Conservation (phyloP, 169 alveolate genomes). For the Hammondia hammondi region DNA sequence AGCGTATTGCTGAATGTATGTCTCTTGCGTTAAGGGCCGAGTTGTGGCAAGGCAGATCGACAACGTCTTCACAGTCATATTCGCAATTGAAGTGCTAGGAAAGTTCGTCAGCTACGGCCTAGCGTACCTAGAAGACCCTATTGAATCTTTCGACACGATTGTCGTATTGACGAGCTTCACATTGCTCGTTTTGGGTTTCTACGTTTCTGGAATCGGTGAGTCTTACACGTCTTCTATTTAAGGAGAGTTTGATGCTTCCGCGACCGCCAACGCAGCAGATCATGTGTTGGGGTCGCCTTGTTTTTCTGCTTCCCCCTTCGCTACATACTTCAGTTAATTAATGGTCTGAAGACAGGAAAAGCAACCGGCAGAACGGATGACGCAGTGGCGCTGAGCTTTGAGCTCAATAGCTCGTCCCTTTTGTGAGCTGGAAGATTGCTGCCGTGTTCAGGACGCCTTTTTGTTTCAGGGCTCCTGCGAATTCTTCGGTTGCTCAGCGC, state of each 20-base stretch:
- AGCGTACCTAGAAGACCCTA: constrained; percentile 70
- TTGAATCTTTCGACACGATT: constrained; percentile 72
- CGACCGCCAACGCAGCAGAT: too few relatives aligned
- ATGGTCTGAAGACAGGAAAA: too few relatives aligned
- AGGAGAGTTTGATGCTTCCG: neutral
- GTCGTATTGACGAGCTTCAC: constrained; percentile 73
- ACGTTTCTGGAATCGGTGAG: constrained; percentile 16
- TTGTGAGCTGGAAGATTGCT: neutral
- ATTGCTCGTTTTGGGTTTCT: constrained; percentile 44
- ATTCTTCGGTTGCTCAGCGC: constrained; percentile 79
- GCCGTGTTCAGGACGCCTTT: neutral
- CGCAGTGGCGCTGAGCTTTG: too few relatives aligned
- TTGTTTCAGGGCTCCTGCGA: constrained; percentile 75
- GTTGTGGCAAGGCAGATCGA: constrained; percentile 65
- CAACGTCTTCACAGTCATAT: constrained; percentile 67
- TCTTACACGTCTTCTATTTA: neutral
- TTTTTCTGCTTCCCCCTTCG: too few relatives aligned
- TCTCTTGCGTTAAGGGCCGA: neutral
- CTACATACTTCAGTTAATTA: too few relatives aligned
- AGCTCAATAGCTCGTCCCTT: neutral
- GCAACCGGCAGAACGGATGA: too few relatives aligned
- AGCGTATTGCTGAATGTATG: too few relatives aligned
- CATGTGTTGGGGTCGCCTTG: too few relatives aligned
- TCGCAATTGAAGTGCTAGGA: constrained; percentile 74
- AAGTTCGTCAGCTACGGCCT: constrained; percentile 73